phyloP scores from a whole-genome alignment of 208 protist genomes.

The Leishmania tropica region DNA sequence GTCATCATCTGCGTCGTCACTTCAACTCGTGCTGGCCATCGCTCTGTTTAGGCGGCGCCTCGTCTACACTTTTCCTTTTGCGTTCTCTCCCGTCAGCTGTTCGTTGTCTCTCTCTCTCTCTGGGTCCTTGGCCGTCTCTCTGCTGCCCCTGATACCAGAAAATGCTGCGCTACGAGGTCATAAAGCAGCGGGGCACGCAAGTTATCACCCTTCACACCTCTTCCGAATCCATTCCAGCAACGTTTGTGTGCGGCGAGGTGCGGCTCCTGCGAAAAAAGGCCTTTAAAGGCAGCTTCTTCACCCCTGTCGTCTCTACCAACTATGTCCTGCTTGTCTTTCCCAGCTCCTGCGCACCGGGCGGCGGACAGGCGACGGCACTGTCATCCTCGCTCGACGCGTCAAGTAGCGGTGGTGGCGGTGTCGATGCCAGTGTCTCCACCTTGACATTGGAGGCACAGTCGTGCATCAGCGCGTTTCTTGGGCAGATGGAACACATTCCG shows the following conservation, averaged over 20 bases:
- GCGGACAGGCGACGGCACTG: not conserved
- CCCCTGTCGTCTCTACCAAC: constrained; percentile 74
- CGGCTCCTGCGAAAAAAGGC: constrained; percentile 55
- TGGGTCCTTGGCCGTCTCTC: not conserved
- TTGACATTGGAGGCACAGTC: constrained; percentile 35
- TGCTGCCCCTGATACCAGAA: not conserved
- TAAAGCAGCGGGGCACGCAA: constrained; percentile 21
- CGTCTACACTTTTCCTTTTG: not conserved
- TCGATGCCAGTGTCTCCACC: not conserved
- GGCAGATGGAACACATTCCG: constrained; percentile 18
- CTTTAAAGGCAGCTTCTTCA: constrained; percentile 80
- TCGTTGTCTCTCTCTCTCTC: not conserved
- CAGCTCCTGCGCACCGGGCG: constrained; percentile 17
- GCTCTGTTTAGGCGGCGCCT: not conserved
- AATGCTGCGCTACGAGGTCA: constrained; percentile 28
- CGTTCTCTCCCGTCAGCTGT: not conserved
- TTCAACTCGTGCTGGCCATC: not conserved
- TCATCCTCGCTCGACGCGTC: not conserved
- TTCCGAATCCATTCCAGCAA: not conserved
- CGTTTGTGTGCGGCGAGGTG: constrained; percentile 41
- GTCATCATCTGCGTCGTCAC: not conserved
- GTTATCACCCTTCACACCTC: constrained; percentile 22
- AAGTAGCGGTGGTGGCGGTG: not conserved
- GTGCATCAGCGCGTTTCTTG: constrained; percentile 38
- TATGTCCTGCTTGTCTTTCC: constrained; percentile 73